These are phyloP conservation scores for Trichosporon ovoides DNA, from an alignment of 1,284 basidiomycete species.

Conservation along the genomic window DNA sequence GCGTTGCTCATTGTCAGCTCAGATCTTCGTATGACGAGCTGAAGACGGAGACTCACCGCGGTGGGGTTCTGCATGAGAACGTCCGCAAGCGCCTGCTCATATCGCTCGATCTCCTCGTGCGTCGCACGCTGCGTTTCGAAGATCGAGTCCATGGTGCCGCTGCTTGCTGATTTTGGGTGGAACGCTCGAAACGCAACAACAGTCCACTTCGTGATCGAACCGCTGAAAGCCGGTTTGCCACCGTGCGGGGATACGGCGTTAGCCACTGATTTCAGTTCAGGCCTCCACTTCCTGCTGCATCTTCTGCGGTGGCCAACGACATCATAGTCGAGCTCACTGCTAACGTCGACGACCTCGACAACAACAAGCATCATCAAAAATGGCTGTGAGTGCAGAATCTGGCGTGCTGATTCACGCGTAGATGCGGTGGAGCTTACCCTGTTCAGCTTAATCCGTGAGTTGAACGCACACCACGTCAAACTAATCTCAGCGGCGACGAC, in stretches of 20 bases:
- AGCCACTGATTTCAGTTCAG: conserved; percentile 20
- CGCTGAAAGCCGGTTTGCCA: conserved; percentile 9
- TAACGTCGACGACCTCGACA: conserved; percentile 4
- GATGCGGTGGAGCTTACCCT: conserved; percentile 20
- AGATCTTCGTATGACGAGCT: not conserved
- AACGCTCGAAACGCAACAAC: not conserved
- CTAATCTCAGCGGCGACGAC: conserved; percentile 47
- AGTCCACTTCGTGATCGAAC: not conserved
- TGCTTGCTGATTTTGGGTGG: not conserved
- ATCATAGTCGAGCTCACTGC: conserved; percentile 2
- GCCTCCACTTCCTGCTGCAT: not conserved
- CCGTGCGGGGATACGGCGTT: conserved; percentile 10
- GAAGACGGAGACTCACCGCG: conserved; percentile 42
- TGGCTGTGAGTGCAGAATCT: conserved; percentile 66
- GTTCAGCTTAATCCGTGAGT: conserved; percentile 43
- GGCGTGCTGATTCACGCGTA: conserved; percentile 35
- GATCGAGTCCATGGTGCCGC: conserved; percentile 86
- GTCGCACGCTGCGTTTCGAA: conserved; percentile 87
- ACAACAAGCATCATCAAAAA: conserved; percentile 47
- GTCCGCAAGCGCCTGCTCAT: conserved; percentile 57
- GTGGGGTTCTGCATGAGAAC: conserved; percentile 50
- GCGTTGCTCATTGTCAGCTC: conserved; percentile 39
- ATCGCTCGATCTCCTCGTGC: conserved; percentile 92
- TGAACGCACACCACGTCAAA: not conserved
- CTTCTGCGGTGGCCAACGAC: not conserved